Base-by-base conservation (phyloP, 164 flowering plant species). In the Aristolochia californica region DNA sequence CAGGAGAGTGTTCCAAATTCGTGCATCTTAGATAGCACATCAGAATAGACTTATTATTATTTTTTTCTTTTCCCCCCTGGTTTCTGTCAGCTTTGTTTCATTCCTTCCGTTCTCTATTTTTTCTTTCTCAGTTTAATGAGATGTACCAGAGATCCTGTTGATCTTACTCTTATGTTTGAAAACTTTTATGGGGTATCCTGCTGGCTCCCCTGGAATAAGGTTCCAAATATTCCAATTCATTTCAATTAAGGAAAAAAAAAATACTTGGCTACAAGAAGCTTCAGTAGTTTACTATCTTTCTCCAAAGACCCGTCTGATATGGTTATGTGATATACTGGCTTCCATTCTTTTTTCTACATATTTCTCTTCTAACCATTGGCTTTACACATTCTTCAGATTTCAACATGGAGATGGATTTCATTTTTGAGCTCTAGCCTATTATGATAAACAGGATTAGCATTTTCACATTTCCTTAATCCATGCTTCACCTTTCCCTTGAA, bases 121-220 rank as follows among this genome's bases (percentile, higher is more conserved):
- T 45, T 61, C 30, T 38, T 47, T 15, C 30, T 61, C 23, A 23
- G 55, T 58, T 45, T 55, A 53, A 61, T 69, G 68, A 67, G 62
- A 63, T 75, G 79, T 75, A 70, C 65, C 64, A 58, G 73, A 72
- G 43, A 68, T 75, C 63, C 65, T 66, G 72, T 67, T 67, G 67
- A 62, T 74, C 71, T 13, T 50, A 22, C 27, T 70, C 54, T 60
- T 67, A 70, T 25, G 79, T 74, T 82, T 79, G 82, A 74, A 73
- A 70, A 70, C 65, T 56, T 67, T n/a, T 48, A 68, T 34, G 40
- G 76, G 78, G 79, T 48, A 65, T 21, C 69, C 64, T 40, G 66
- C 10, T 68, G 63, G 71, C 67, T 54, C 62, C 77, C 81, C 64
- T 50, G 63, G 56, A 78, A 78, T 67, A 70, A 68, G 51, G 47